Percentiles rank a stretch among this genome's conserved stretches.
These are phyloP conservation scores for Chaetomium sp. DNA, from an alignment of 2,329 filamentous ascomycete genomes.

Conservation along the genomic window DNA sequence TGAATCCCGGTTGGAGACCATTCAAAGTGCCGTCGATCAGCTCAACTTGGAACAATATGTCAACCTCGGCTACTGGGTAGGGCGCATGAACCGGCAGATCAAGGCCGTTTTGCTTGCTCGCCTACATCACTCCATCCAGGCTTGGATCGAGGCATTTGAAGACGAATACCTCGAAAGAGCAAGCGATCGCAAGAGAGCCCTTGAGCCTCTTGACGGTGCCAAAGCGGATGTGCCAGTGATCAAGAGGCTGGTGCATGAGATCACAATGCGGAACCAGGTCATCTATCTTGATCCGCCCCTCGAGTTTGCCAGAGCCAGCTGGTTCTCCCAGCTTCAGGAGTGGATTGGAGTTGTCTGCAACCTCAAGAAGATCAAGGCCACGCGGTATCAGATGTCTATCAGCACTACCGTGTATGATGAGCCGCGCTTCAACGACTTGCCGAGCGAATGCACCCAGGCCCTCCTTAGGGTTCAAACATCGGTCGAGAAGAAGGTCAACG, in stretches of 20 bases:
- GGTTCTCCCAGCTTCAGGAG: conserved; percentile 88
- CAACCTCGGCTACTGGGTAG: conserved; percentile 89
- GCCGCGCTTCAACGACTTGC: conserved; percentile 79
- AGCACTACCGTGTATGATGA: conserved; percentile 67
- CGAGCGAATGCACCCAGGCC: conserved; percentile 77
- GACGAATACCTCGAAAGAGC: conserved; percentile 51
- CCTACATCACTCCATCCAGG: conserved; percentile 77
- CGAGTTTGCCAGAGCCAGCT: conserved; percentile 87
- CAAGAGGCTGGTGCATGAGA: conserved; percentile 78
- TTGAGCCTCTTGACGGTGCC: conserved; percentile 45
- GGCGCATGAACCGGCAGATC: conserved; percentile 81
- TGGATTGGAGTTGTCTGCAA: conserved; percentile 95
- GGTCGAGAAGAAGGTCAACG: conserved; percentile 78
- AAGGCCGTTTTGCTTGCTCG: conserved; percentile 78
- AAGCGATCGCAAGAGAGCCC: conserved; percentile 56
- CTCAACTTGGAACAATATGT: conserved; percentile 95
- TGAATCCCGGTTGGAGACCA: conserved; percentile 75
- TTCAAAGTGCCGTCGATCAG: conserved; percentile 93
- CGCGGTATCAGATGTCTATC: conserved; percentile 87
- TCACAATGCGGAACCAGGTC: conserved; percentile 97
- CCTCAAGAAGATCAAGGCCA: conserved; percentile 90
- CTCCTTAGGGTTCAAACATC: conserved; percentile 79
- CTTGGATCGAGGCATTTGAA: conserved; percentile 87
- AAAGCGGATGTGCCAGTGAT: conserved; percentile 64
- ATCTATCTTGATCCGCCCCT: conserved; percentile 95